Conservation (phyloP, 441 rosid species). For the Omphalea diandra region DNA sequence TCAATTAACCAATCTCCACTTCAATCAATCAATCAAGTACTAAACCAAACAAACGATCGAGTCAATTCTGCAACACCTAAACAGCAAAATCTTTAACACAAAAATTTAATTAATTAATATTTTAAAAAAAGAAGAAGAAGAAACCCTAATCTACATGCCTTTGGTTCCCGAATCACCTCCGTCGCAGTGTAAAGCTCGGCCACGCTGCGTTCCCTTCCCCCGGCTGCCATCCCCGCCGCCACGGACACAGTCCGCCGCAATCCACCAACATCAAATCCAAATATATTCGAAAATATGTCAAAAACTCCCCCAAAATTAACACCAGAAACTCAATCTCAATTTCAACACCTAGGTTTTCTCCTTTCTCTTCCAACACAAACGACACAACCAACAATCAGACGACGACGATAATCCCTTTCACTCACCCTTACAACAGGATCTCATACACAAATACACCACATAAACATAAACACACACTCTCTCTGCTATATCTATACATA, state of each 20-base stretch:
- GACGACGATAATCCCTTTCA: conserved; percentile 14
- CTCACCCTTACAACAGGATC: conserved; percentile 24
- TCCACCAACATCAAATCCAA: conserved; percentile 28
- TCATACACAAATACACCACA: conserved; percentile 20
- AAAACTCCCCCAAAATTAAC: conserved; percentile 5
- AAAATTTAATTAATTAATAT: no score
- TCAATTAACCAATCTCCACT: conserved; percentile 1
- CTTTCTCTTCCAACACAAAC: conserved; percentile 18
- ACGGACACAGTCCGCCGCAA: conserved; percentile 32
- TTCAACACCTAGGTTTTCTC: conserved; percentile 14
- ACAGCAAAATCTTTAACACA: not conserved
- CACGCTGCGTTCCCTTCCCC: conserved; percentile 33
- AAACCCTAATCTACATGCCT: conserved; percentile 48
- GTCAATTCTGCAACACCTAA: conserved; percentile 2
- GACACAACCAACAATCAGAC: conserved; percentile 23
- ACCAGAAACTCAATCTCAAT: conserved; percentile 9
- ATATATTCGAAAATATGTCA: conserved; percentile 8
- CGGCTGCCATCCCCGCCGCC: conserved; percentile 30
- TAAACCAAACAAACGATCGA: not conserved
- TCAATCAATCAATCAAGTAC: conserved; percentile 7
- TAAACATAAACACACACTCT: conserved; percentile 1
- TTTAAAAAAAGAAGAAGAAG: not conserved
- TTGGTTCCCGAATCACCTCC: conserved; percentile 37
- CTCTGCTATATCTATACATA: not conserved
- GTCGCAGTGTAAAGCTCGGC: conserved; percentile 40